Conservation (phyloP, 1,284 basidiomycete genomes). For the Schizophyllum amplum region DNA sequence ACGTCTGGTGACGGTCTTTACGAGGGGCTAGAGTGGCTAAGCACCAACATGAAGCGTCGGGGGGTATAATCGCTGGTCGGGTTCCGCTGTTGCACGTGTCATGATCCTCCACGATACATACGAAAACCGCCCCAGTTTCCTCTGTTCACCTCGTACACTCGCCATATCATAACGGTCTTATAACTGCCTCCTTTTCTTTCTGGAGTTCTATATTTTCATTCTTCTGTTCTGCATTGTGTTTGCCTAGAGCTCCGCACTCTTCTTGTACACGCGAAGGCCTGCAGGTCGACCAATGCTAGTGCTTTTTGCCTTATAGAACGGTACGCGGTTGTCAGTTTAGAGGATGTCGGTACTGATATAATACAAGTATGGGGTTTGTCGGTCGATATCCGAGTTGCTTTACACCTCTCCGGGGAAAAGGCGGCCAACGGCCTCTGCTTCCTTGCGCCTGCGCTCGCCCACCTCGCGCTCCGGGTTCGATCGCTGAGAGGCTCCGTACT, state of each 20-base stretch:
- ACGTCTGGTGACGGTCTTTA: constrained; percentile 99
- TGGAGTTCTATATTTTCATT: constrained; percentile 18
- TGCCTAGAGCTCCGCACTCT: neutral
- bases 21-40: constrained; percentile 96
- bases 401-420: constrained; percentile 60
- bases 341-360: neutral
- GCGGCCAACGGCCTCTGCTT: constrained; percentile 71
- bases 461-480: constrained; percentile 49
- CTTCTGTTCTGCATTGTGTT: neutral
- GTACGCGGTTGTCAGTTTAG: neutral
- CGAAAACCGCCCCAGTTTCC: constrained; percentile 29
- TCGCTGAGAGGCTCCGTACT: constrained; percentile 54
- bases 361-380: neutral
- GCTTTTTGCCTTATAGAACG: neutral
- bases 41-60: constrained; percentile 81
- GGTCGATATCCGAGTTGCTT: too few species aligned
- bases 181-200: constrained; percentile 11
- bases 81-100: constrained; percentile 38
- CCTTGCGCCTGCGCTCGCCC: constrained; percentile 65
- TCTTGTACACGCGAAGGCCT: neutral
- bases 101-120: constrained; percentile 43
- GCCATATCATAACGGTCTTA: constrained; percentile 20
- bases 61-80: constrained; percentile 42
- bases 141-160: constrained; percentile 21
- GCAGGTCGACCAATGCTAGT: neutral